Evolutionary conservation across 345 rosid genomes (phyloP).

Genomic region (Capsella bursapastoris): DNA sequence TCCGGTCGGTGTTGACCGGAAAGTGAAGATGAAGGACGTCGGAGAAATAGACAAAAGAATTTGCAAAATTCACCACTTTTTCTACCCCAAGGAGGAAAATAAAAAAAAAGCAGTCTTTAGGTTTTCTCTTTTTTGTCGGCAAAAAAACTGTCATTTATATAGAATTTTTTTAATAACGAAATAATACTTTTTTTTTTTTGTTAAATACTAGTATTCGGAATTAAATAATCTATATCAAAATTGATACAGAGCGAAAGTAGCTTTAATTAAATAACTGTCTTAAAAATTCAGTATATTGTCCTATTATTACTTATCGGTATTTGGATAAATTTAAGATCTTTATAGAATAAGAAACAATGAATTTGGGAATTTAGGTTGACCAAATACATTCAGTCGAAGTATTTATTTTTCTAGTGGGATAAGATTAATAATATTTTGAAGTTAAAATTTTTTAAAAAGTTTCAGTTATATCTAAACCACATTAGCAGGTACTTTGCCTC

Average conservation of each 20-base stretch:
- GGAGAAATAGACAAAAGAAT: slow-evolving; percentile 26
- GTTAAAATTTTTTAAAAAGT: not conserved
- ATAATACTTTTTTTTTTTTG: not conserved
- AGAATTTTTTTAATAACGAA: not conserved
- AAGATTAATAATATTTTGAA: not conserved
- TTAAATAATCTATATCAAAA: not conserved
- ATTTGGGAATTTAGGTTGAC: slow-evolving; percentile 31
- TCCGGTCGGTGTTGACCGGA: slow-evolving; percentile 24
- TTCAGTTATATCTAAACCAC: slow-evolving; percentile 35
- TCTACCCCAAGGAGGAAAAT: slow-evolving; percentile 14
- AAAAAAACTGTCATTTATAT: slow-evolving; percentile 26
- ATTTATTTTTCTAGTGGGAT: not conserved
- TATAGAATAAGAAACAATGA: too few species aligned
- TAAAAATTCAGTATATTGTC: too few species aligned
- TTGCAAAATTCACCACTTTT: slow-evolving; percentile 12
- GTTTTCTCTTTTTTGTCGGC: slow-evolving; percentile 39
- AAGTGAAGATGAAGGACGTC: slow-evolving; percentile 30
- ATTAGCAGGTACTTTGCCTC: not conserved
- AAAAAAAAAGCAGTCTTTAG: slow-evolving; percentile 17
- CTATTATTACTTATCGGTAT: too few species aligned
- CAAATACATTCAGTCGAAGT: slow-evolving; percentile 31
- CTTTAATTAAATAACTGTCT: not conserved
- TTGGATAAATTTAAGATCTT: too few species aligned
- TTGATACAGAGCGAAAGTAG: slow-evolving; percentile 15
- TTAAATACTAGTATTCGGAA: not conserved